A percentile compares a stretch with the other conserved stretches of the same genome.
These are phyloP conservation scores for Diversispora epigaea DNA, from an alignment of 192 early-diverging fungal genomes.

Conservation along the genomic window DNA sequence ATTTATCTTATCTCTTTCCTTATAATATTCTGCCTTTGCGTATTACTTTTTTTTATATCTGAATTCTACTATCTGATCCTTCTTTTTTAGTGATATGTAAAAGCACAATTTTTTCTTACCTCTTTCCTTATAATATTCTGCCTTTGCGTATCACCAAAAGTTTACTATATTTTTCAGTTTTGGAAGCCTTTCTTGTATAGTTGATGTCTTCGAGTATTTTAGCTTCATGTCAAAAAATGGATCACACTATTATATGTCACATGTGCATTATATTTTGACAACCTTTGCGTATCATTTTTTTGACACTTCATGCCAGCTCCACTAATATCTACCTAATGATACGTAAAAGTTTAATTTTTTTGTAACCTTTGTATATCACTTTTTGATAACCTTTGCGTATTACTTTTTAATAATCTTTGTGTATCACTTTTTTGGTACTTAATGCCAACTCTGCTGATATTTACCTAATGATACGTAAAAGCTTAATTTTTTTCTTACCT, in stretches of 20 bases:
- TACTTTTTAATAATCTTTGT: too few species aligned
- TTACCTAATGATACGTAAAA: conserved; percentile 30
- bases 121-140: too few species aligned
- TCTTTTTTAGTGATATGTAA: too few species aligned
- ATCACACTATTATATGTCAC: conserved; percentile 26
- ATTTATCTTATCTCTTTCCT: conserved; percentile 15
- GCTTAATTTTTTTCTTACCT: conserved; percentile 24
- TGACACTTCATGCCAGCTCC: too few species aligned
- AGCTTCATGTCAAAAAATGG: conserved; percentile 27
- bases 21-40: conserved; percentile 23
- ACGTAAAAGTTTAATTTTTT: conserved; percentile 19
- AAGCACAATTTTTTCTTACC: too few species aligned
- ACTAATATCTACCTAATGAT: conserved; percentile 22
- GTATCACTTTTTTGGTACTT: conserved; percentile 23
- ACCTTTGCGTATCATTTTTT: too few species aligned
- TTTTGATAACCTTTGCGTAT: conserved; percentile 29
- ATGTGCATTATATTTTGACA: too few species aligned
- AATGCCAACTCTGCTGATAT: conserved; percentile 20
- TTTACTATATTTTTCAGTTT: conserved; percentile 15
- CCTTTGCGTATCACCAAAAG: too few species aligned
- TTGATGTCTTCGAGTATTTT: conserved; percentile 7
- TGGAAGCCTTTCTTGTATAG: conserved; percentile 16
- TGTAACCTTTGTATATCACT: conserved; percentile 27
- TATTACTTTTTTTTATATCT: too few species aligned
- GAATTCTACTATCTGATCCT: too few species aligned